Conservation (phyloP, 1,139 yeast species). For the Hyphopichia pseudoburtonii region DNA sequence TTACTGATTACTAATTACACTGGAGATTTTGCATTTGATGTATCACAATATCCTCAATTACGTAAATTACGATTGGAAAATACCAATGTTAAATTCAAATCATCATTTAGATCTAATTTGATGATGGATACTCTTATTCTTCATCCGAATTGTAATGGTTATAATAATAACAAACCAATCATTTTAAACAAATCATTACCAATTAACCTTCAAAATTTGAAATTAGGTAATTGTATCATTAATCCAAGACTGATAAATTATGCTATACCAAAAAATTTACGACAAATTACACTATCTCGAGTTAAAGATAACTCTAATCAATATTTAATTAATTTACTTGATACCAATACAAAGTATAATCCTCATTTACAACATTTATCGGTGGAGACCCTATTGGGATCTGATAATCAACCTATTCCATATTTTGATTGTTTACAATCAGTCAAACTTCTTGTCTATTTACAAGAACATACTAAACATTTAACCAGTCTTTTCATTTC, state of each 20-base stretch:
- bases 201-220: conserved; percentile 9
- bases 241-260: conserved; percentile 8
- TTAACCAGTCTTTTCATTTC: conserved; percentile 3
- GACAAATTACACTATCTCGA: conserved; percentile 9
- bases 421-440: not conserved
- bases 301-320: conserved; percentile 15
- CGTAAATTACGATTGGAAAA: conserved; percentile 18
- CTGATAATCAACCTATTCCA: conserved; percentile 1
- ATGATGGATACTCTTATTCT: conserved; percentile 9
- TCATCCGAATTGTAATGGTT: conserved; percentile 17
- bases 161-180: conserved; percentile 13
- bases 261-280: conserved; percentile 12
- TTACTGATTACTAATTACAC: conserved; percentile 13
- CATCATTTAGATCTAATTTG: conserved; percentile 6
- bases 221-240: conserved; percentile 17
- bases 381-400: conserved; percentile 4
- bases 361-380: conserved; percentile 4
- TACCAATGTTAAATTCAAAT: conserved; percentile 14
- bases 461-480: not conserved
- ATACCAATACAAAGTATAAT: conserved; percentile 6
- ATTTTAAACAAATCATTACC: conserved; percentile 14
- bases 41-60: conserved; percentile 12
- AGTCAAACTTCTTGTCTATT: not conserved
- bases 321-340: conserved; percentile 12
- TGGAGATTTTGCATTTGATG: conserved; percentile 15